Conservation (phyloP, 352 stramenopile species). For the Globisporangium solare region DNA sequence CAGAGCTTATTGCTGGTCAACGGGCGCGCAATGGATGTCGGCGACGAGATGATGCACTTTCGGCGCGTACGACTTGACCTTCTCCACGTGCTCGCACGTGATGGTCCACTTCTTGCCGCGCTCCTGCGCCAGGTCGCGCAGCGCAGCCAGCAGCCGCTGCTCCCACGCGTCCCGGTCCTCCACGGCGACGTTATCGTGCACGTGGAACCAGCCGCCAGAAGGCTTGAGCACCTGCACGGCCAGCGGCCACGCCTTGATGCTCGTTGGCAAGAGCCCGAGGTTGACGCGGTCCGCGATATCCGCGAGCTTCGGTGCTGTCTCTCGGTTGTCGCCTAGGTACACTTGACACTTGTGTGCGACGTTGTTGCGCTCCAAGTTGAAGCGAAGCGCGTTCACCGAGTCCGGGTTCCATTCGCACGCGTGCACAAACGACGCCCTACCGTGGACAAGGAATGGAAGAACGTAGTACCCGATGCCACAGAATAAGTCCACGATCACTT, state of each 20-base stretch:
- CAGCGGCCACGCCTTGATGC: constrained; percentile 91
- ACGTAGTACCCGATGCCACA: constrained; percentile 98
- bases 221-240: constrained; percentile 89
- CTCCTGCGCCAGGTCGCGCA: constrained; percentile 39
- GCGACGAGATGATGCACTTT: constrained; percentile 89
- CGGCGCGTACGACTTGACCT: constrained; percentile 91
- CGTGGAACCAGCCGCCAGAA: constrained; percentile 91
- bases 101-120: constrained; percentile 64
- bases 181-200: constrained; percentile 94
- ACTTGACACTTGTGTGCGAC: constrained; percentile 76
- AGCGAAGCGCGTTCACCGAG: constrained; percentile 85
- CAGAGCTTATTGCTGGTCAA: neutral
- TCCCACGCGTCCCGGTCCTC: constrained; percentile 81
- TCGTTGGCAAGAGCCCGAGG: constrained; percentile 92
- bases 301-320: constrained; percentile 60
- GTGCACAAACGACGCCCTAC: constrained; percentile 85
- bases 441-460: constrained; percentile 92
- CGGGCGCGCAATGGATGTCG: constrained; percentile 55
- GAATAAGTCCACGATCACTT: constrained; percentile 95
- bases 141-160: constrained; percentile 46
- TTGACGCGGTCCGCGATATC: constrained; percentile 91
- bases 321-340: constrained; percentile 89
- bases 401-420: constrained; percentile 96
- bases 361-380: constrained; percentile 91
- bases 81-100: constrained; percentile 82